Evolutionary conservation across 169 alveolate genomes (phyloP).

Genomic region (Plasmodium malariae): DNA sequence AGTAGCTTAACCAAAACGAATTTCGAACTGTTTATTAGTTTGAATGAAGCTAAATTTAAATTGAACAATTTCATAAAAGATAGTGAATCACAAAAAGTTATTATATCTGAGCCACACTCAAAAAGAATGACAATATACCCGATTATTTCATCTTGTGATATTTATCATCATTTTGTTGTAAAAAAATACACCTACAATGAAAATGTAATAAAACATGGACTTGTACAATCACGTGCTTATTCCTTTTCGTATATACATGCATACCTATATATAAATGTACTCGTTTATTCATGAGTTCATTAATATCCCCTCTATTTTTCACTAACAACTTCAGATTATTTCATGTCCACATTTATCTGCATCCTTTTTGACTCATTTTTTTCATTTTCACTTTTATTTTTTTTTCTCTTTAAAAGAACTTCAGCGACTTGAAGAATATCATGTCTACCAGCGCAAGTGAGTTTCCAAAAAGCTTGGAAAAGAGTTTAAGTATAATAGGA

Average conservation of each 20-base stretch:
- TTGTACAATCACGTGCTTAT: too few species aligned
- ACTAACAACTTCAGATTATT: too few species aligned
- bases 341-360: not conserved
- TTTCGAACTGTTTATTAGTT: constrained; percentile 45
- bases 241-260: too few species aligned
- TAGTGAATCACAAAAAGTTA: constrained; percentile 19
- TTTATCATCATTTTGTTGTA: constrained; percentile 64
- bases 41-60: constrained; percentile 47
- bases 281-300: too few species aligned
- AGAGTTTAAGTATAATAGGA: constrained; percentile 40
- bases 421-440: constrained; percentile 19
- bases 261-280: too few species aligned
- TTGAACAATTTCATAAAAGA: constrained; percentile 49
- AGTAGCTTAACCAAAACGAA: constrained; percentile 37
- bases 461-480: constrained; percentile 27
- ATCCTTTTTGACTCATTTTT: not conserved
- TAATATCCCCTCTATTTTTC: too few species aligned
- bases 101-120: constrained; percentile 58
- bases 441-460: constrained; percentile 31
- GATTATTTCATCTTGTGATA: constrained; percentile 52
- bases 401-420: constrained; percentile 20
- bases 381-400: constrained; percentile 3
- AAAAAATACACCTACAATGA: constrained; percentile 70
- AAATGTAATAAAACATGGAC: constrained; percentile 20
- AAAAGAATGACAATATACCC: constrained; percentile 70